Percentiles rank a stretch among this genome's conserved stretches.
Conservation (phyloP, 2,329 filamentous ascomycete genomes). For the Colletotrichum falcatum region DNA sequence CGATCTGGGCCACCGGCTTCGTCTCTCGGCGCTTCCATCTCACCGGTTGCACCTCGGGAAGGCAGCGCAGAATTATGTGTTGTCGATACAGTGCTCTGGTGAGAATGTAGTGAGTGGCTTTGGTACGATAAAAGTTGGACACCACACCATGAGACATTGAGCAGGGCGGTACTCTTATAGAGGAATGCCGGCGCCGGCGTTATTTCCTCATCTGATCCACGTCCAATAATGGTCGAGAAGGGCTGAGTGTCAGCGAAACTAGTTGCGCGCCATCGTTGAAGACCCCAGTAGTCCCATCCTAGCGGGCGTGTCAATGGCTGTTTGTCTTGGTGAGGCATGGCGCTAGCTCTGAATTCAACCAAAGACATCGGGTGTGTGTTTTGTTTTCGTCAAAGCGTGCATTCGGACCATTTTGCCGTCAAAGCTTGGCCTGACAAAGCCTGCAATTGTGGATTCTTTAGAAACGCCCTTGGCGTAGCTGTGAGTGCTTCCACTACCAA, state of each 20-base stretch:
- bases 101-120: neutral
- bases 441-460: neutral
- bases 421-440: neutral
- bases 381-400: neutral
- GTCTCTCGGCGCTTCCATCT: neutral
- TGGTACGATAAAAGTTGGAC: fast-evolving
- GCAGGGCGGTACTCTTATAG: neutral
- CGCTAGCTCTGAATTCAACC: neutral
- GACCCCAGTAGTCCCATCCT: neutral
- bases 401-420: neutral
- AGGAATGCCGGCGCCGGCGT: constrained; percentile 1
- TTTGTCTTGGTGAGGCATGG: neutral
- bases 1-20: neutral
- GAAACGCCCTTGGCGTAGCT: neutral
- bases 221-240: neutral
- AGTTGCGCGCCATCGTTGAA: neutral
- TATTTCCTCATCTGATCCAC: constrained; percentile 3
- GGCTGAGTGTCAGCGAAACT: neutral
- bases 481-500: too few species aligned
- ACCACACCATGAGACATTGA: too few species aligned
- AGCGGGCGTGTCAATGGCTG: neutral
- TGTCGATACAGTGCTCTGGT: neutral
- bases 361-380: neutral
- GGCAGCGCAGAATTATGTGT: too few species aligned
- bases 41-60: neutral